These are phyloP conservation scores for Tolypocladium cylindrosporum DNA, from an alignment of 2,329 filamentous ascomycete genomes.

Conservation along the genomic window DNA sequence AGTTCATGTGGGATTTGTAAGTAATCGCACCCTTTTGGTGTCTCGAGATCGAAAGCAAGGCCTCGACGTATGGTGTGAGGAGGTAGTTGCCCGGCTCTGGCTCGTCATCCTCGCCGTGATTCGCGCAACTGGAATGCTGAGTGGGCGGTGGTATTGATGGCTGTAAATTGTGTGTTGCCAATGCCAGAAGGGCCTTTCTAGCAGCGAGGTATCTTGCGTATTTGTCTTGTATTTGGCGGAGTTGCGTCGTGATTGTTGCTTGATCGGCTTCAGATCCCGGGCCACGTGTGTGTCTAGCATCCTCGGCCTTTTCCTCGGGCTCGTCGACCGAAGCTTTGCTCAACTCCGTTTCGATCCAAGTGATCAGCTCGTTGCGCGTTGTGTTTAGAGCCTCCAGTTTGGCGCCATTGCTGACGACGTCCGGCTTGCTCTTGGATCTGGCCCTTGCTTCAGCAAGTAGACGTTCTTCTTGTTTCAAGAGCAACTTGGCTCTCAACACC, in stretches of 20 bases:
- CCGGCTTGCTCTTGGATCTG: conserved; percentile 23
- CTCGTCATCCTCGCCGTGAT: conserved; percentile 7
- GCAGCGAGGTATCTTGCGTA: conserved; percentile 43
- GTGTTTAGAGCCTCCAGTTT: conserved; percentile 43
- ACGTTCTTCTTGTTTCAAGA: conserved; percentile 46
- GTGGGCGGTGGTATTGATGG: conserved; percentile 14
- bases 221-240: conserved; percentile 40
- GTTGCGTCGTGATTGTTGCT: conserved; percentile 23
- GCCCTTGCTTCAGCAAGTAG: conserved; percentile 38
- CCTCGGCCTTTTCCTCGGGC: conserved; percentile 19
- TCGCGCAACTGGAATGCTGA: conserved; percentile 4
- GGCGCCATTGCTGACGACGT: conserved; percentile 23
- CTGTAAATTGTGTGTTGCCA: conserved; percentile 23
- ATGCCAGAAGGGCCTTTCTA: conserved; percentile 36
- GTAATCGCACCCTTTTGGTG: conserved; percentile 47
- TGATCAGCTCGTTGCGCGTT: conserved; percentile 50
- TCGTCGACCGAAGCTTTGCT: conserved; percentile 36
- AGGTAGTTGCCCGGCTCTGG: conserved; percentile 27
- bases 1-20: conserved; percentile 48
- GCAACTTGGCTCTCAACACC: conserved; percentile 46
- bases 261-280: conserved; percentile 10
- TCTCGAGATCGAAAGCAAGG: conserved; percentile 40
- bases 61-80: conserved; percentile 45
- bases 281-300: conserved; percentile 11
- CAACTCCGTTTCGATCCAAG: conserved; percentile 55